Base-by-base conservation (phyloP, 192 early-diverging fungal species). In the Coemansia sp. region DNA sequence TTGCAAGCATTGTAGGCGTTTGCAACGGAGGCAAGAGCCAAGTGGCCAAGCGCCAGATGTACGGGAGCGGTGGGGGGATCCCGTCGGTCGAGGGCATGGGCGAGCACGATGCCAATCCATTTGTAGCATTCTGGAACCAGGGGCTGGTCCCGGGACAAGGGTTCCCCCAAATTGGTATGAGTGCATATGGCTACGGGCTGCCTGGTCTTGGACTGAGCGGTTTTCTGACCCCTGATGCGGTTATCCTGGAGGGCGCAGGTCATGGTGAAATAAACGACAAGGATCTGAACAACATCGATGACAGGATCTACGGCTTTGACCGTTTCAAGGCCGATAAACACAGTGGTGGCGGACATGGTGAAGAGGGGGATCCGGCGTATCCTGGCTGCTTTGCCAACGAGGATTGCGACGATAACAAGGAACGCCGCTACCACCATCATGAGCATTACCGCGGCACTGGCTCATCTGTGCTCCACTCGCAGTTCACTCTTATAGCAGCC, bases 111-210 rank as follows among this genome's bases (percentile, higher is more conserved):
- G 9, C 42, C 34, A 73, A 50, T 10, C 76, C 70, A 11, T 79
- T 73, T 58, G 64, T 62, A 1, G 70, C 76, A 10, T 79, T 67
- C 52, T 63, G 59, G 67, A 64, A 66, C 67, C 70, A 79, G 25
- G 76, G 76, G 3, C n/a, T 79, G 38, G 67, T 73, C 9, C 76
- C 76, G 0, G 76, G 76, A 8, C 70, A 73, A 27, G 76, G 76
- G 0, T 70, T 79, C 15, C 70, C 76, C 1, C 76, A 79, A 48
- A 57, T 79, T 7, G 76, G 76, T 0, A 79, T 79, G 76, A 79
- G 76, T 41, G 62, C 76, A 19, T 79, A 79, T 17, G 76, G 76
- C 6, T 79, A 73, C 37, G 70, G 60, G 30, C 44, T 79, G 55
- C 76, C 76, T 0, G 76, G 67, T 4, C 33, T 65, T 25, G 76